A percentile compares a stretch with the other conserved stretches of the same genome.
Evolutionary conservation across 2,329 filamentous ascomycete species (phyloP).

Genomic region (Rosellinia necatrix): DNA sequence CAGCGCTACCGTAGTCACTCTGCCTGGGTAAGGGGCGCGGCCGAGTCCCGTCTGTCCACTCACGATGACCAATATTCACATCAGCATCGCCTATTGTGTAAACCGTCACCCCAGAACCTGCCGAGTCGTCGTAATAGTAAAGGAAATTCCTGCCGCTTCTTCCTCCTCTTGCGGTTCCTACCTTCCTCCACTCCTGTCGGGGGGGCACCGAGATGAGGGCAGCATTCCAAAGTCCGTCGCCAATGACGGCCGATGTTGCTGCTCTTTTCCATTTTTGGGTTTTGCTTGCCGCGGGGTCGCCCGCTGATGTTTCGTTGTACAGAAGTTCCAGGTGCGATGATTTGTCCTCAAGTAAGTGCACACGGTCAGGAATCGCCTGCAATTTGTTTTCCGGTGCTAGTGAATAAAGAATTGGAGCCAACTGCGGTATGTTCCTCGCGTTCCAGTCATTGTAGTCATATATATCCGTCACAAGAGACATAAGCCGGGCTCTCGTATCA

Average conservation of each 20-base stretch:
- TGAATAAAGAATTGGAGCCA: neutral
- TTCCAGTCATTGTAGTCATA: conserved; percentile 4
- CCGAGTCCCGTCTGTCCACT: neutral
- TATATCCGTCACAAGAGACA: neutral
- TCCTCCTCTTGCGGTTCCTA: neutral
- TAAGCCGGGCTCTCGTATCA: neutral
- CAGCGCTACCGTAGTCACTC: no score
- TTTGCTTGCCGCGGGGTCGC: neutral
- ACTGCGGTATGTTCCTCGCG: neutral
- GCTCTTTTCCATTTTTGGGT: no score
- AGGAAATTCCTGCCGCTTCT: neutral
- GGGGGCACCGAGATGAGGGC: conserved; percentile 4
- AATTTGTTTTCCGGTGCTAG: neutral
- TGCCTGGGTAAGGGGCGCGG: no score
- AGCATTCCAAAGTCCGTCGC: no score
- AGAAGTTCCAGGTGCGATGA: neutral
- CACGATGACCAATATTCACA: conserved; percentile 1
- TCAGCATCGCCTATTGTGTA: neutral
- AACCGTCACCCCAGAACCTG: neutral
- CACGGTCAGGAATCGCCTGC: neutral
- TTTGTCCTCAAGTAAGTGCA: neutral
- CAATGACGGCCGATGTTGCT: no score
- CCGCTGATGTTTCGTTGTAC: neutral
- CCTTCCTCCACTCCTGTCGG: neutral
- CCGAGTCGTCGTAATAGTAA: conserved; percentile 2